These are phyloP conservation scores for Neonectria punicea DNA, from an alignment of 2,329 filamentous ascomycete genomes.

Conservation along the genomic window DNA sequence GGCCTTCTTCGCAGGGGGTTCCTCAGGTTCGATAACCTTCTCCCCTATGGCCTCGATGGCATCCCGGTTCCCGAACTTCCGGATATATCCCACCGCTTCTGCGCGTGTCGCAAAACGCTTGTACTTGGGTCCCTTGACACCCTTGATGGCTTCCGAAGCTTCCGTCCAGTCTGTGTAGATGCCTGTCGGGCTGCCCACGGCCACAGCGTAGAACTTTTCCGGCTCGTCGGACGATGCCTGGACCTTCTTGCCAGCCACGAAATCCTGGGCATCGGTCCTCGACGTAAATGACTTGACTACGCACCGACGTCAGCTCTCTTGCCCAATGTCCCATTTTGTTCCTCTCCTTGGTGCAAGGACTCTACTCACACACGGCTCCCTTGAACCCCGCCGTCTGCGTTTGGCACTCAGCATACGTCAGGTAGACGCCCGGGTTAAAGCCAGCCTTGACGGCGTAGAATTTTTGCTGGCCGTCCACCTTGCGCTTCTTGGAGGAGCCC, in stretches of 20 bases:
- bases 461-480: conserved; percentile 61
- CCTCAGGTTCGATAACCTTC: conserved; percentile 36
- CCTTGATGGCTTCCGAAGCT: conserved; percentile 78
- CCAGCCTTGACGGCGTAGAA: conserved; percentile 72
- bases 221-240: conserved; percentile 53
- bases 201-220: conserved; percentile 69
- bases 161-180: conserved; percentile 74
- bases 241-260: conserved; percentile 69
- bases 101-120: conserved; percentile 74
- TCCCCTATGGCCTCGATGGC: conserved; percentile 54
- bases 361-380: conserved; percentile 73
- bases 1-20: conserved; percentile 37
- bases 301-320: conserved; percentile 20
- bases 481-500: conserved; percentile 57
- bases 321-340: background rate
- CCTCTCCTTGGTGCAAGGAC: background rate
- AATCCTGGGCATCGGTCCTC: conserved; percentile 80
- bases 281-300: conserved; percentile 83
- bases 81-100: conserved; percentile 84
- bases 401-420: conserved; percentile 69
- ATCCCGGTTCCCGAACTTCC: conserved; percentile 56
- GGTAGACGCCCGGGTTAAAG: conserved; percentile 68
- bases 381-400: conserved; percentile 68
- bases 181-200: conserved; percentile 66
- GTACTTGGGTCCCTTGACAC: conserved; percentile 75